phyloP scores from a whole-genome alignment of 768 basidiomycete genomes.

The Mycena indigotica region DNA sequence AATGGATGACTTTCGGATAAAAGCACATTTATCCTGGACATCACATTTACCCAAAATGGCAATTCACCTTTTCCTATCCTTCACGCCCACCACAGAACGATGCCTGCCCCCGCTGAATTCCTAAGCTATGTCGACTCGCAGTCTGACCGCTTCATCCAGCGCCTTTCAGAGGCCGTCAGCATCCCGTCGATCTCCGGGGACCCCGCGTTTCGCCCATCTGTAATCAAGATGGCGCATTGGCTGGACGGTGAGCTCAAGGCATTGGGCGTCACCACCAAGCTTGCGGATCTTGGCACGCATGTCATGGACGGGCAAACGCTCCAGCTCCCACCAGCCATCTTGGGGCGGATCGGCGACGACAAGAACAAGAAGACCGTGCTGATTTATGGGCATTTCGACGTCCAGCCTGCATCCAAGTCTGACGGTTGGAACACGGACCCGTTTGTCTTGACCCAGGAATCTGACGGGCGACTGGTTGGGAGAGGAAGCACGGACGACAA shows the following conservation, averaged over 20 bases:
- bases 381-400: constrained; percentile 94
- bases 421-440: constrained; percentile 93
- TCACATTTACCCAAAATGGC: too few relatives aligned
- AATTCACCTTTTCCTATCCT: background rate
- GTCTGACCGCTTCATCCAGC: constrained; percentile 71
- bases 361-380: constrained; percentile 91
- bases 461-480: constrained; percentile 68
- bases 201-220: constrained; percentile 69
- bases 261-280: constrained; percentile 78
- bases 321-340: constrained; percentile 78
- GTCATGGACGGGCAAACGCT: constrained; percentile 65
- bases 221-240: constrained; percentile 85
- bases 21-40: too few relatives aligned
- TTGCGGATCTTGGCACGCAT: constrained; percentile 79
- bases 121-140: constrained; percentile 65
- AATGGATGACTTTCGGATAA: too few relatives aligned
- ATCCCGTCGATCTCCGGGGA: constrained; percentile 84
- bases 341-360: constrained; percentile 82
- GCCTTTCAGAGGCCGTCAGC: constrained; percentile 78
- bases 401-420: constrained; percentile 70
- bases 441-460: constrained; percentile 62
- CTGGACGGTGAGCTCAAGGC: constrained; percentile 70
- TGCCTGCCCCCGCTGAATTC: constrained; percentile 55
- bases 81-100: constrained; percentile 22
- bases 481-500: constrained; percentile 92